Evolutionary conservation across 2,329 filamentous ascomycete genomes (phyloP), one percentile per base, ranked within the genome.

Genomic region (Didymella glomerata): DNA sequence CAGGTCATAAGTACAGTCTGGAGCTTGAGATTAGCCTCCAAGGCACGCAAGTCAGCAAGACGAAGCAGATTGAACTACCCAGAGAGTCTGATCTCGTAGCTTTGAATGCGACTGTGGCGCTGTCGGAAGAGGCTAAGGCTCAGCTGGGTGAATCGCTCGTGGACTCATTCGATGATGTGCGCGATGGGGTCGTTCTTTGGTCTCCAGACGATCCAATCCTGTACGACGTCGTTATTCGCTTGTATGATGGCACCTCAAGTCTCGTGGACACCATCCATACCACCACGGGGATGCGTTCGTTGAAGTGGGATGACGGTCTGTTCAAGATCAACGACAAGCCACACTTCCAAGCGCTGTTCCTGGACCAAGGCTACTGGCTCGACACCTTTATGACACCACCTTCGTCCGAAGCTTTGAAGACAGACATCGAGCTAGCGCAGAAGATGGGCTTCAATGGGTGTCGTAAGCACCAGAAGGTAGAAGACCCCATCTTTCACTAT

Each of bases 361-460:
- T 88, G 11, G 86, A 88, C 71, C 86, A 88, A 72, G 86, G 86
- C 41, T 88, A 88, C 77, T 88, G 86, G 86, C 85, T 84, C 1
- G 77, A 82, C 3, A 86, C 85, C 0, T 82, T 86, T 61, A 81
- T 88, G 77, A 88, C 86, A 4, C 85, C 86, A 1, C 85, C 85
- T 0, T 79, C 79, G 0, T 72, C 78, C 0, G 74, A 80, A 8
- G 79, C 78, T 3, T 70, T 86, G 16, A 68, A 67, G 66, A 68
- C 59, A 41, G 65, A 68, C 48, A 55, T 57, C 42, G 54, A 42
- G 50, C 57, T 60, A 47, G 55, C 62, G 41, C 60, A 61, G 48
- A 64, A 63, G 57, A 86, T 88, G 84, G 86, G 86, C 9, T 86
- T 88, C 77, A 88, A 88, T 68, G 86, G 85, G 1, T 88, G 86